A percentile compares a stretch with the other conserved stretches of the same genome.
These are phyloP conservation scores for Leishmania turanica DNA, from an alignment of 208 protist genomes.

Conservation along the genomic window DNA sequence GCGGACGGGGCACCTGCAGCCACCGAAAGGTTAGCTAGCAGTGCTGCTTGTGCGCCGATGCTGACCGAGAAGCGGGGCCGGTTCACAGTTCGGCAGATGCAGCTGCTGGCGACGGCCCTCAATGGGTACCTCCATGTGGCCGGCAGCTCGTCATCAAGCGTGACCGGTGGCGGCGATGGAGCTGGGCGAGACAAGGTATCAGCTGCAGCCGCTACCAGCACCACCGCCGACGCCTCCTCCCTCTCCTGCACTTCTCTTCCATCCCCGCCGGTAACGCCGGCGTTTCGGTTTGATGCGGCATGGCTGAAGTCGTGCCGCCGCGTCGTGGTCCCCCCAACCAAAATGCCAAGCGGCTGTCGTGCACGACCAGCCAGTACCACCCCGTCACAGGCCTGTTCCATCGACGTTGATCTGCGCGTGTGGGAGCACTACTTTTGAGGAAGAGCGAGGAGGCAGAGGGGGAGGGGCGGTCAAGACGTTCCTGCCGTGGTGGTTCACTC, in stretches of 20 bases:
- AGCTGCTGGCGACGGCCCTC: slow-evolving; percentile 9
- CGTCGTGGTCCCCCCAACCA: background rate
- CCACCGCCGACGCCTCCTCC: background rate
- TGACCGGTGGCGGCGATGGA: background rate
- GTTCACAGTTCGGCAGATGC: slow-evolving; percentile 26
- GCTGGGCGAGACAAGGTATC: background rate
- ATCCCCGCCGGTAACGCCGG: background rate
- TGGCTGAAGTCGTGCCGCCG: slow-evolving; percentile 28
- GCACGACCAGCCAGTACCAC: background rate
- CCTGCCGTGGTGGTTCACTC: background rate
- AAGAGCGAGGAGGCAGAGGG: background rate
- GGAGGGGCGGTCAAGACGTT: background rate
- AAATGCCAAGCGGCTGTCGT: background rate
- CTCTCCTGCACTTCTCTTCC: background rate
- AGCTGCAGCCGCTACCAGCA: background rate
- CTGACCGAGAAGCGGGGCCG: slow-evolving; percentile 20
- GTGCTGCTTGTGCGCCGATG: background rate
- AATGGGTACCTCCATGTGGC: background rate
- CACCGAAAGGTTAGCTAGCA: background rate
- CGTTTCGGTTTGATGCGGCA: slow-evolving; percentile 18
- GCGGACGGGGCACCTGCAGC: background rate
- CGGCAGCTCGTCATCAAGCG: background rate
- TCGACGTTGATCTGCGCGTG: slow-evolving; percentile 17
- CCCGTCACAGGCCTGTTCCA: background rate
- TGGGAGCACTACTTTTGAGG: slow-evolving; percentile 28